Percentiles rank a stretch among this genome's conserved stretches.
These are phyloP conservation scores for Biscutella laevigata DNA, from an alignment of 441 rosid genomes.

Conservation along the genomic window DNA sequence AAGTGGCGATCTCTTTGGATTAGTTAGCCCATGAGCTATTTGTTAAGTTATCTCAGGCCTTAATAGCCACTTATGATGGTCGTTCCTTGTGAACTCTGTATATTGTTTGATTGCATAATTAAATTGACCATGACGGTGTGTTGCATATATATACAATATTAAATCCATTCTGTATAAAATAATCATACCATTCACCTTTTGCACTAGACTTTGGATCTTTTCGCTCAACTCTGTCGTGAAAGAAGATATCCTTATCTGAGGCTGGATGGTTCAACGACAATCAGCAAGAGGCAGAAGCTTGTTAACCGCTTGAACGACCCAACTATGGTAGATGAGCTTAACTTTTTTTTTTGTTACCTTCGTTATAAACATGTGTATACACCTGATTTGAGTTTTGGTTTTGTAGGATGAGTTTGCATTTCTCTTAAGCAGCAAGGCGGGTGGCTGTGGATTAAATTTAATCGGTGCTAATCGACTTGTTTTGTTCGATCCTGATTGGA, in stretches of 20 bases:
- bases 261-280: conserved; percentile 93
- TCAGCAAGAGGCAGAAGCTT: conserved; percentile 90
- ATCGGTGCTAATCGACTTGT: conserved; percentile 91
- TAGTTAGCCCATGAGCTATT: conserved; percentile 10
- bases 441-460: conserved; percentile 97
- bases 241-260: conserved; percentile 89
- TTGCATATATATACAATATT: conserved; percentile 7
- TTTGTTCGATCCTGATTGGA: conserved; percentile 99
- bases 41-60: conserved; percentile 3
- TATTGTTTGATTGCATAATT: conserved; percentile 11
- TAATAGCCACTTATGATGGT: too few relatives aligned
- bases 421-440: conserved; percentile 97
- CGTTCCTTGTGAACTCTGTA: too few relatives aligned
- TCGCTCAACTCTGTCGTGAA: conserved; percentile 95
- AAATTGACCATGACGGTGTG: conserved; percentile 4
- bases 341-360: background rate
- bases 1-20: background rate
- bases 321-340: conserved; percentile 49
- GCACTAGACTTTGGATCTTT: conserved; percentile 89
- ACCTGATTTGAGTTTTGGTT: conserved; percentile 18
- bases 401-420: conserved; percentile 91
- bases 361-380: conserved; percentile 8
- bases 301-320: conserved; percentile 83
- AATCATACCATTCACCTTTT: conserved; percentile 11
- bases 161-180: conserved; percentile 14